phyloP scores from a whole-genome alignment of 192 early-diverging fungal genomes.

The Backusella tarrabulga region DNA sequence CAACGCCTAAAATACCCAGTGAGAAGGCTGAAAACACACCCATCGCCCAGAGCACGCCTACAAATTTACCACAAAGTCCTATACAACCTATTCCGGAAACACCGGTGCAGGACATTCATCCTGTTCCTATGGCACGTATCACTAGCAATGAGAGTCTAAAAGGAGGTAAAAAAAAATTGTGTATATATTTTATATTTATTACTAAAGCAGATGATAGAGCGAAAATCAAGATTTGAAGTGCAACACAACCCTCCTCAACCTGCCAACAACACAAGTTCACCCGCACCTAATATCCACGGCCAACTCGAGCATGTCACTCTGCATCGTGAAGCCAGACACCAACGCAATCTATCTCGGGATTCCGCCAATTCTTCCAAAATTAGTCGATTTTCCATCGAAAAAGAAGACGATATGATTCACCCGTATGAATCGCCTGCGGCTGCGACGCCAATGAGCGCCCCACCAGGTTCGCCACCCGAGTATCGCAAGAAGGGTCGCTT shows the following conservation, averaged over 20 bases:
- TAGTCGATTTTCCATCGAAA: slow-evolving; percentile 7
- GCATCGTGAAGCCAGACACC: not conserved
- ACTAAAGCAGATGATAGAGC: slow-evolving; percentile 3
- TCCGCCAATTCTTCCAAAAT: not conserved
- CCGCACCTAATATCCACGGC: slow-evolving; percentile 5
- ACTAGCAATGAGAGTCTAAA: slow-evolving; percentile 8
- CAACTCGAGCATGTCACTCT: not conserved
- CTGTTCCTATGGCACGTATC: not conserved
- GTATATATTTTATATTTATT: not conserved
- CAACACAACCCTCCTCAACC: slow-evolving; percentile 12
- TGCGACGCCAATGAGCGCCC: not conserved
- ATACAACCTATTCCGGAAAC: not conserved
- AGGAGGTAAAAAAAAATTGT: not conserved
- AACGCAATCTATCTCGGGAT: not conserved
- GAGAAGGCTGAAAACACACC: not conserved
- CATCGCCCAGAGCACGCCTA: not conserved
- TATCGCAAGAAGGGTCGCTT: slow-evolving; percentile 37
- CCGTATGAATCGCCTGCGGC: not conserved
- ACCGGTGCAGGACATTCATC: not conserved
- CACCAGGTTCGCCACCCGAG: slow-evolving; percentile 7
- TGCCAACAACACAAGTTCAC: not conserved
- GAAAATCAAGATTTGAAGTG: slow-evolving; percentile 36
- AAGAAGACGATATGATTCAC: not conserved
- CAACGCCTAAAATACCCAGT: slow-evolving; percentile 1
- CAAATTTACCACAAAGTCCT: not conserved